Evolutionary conservation across 306 rosid species (phyloP).

Genomic region (Parietaria judaica): DNA sequence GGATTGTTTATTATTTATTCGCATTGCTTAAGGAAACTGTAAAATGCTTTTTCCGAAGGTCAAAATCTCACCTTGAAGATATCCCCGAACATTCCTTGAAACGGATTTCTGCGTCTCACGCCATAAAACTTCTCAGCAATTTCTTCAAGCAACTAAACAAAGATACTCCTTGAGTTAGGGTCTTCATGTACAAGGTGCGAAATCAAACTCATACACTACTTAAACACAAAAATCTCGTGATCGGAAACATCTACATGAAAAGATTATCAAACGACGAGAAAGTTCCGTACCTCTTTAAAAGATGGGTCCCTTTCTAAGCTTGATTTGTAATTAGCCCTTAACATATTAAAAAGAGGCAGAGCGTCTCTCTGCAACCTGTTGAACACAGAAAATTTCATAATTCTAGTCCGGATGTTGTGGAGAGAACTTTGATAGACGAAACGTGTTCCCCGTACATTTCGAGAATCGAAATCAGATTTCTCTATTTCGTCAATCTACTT

Average conservation of each 20-base stretch:
- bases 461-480: too few relatives aligned
- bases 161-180: conserved; percentile 33
- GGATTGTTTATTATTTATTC: too few relatives aligned
- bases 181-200: conserved; percentile 8
- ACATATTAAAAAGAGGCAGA: conserved; percentile 76
- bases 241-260: too few relatives aligned
- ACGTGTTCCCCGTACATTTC: too few relatives aligned
- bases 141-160: conserved; percentile 72
- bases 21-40: background rate
- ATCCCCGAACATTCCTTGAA: conserved; percentile 92
- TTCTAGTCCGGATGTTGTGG: background rate
- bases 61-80: conserved; percentile 59
- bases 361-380: conserved; percentile 93
- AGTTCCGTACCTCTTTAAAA: conserved; percentile 59
- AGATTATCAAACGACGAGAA: background rate
- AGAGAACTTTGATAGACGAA: background rate
- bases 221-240: too few relatives aligned
- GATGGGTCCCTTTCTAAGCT: conserved; percentile 72
- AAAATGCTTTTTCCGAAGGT: too few relatives aligned
- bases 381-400: background rate
- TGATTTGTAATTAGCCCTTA: conserved; percentile 56
- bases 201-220: background rate
- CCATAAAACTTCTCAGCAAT: conserved; percentile 78
- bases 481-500: background rate
- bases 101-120: conserved; percentile 70